A percentile compares a stretch with the other conserved stretches of the same genome.
These are phyloP conservation scores for Umbelopsis sp. DNA, from an alignment of 192 early-diverging fungal genomes.

Conservation along the genomic window DNA sequence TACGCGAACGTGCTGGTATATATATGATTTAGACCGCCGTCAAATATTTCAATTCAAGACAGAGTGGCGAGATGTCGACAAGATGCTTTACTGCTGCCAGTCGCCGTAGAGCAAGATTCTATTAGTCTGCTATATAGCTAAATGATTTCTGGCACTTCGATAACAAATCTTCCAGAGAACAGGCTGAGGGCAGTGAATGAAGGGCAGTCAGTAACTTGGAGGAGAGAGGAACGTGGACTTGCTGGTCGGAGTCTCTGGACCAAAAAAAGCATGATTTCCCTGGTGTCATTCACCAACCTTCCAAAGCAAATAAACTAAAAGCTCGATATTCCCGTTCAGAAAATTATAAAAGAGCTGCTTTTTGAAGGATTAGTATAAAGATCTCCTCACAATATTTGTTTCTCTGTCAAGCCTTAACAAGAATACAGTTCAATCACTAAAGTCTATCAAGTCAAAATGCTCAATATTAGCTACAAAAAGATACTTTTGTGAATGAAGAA, in stretches of 20 bases:
- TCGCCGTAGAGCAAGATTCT: constrained; percentile 3
- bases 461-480: no score
- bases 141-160: background rate
- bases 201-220: background rate
- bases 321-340: no score
- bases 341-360: no score
- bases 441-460: no score
- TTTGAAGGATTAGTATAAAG: no score
- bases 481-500: no score
- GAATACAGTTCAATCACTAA: no score
- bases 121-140: constrained; percentile 1
- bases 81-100: constrained; percentile 3
- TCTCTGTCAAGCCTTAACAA: no score
- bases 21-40: constrained; percentile 10
- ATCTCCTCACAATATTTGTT: no score
- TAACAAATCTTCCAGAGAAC: constrained; percentile 14
- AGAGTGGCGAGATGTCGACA: constrained; percentile 9
- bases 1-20: constrained; percentile 17
- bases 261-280: background rate
- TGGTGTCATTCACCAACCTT: no score
- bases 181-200: background rate
- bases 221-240: background rate
- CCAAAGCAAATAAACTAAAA: no score
- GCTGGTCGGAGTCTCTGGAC: background rate
- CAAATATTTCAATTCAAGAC: constrained; percentile 9